Conservation (phyloP, 257 asterid genomes). For the Scutellaria barbata region DNA sequence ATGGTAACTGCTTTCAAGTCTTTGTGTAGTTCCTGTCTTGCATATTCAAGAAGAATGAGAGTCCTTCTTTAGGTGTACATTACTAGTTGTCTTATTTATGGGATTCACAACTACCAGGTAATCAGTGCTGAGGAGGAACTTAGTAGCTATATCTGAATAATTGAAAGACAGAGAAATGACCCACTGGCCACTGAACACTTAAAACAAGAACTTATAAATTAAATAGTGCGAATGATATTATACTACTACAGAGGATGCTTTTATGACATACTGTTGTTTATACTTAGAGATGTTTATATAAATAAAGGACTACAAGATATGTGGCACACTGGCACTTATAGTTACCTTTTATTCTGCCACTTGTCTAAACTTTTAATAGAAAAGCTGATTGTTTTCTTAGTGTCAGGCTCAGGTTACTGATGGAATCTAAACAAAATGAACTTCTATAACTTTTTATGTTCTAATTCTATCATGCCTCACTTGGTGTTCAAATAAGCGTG, state of each 20-base stretch:
- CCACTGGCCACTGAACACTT: too few relatives aligned
- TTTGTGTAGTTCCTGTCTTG: neutral
- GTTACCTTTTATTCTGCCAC: neutral
- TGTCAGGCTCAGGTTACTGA: conserved; percentile 15
- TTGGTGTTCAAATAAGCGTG: neutral
- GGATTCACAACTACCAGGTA: conserved; percentile 1
- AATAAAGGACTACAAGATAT: conserved; percentile 10
- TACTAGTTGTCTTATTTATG: conserved; percentile 7
- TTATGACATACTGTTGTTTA: neutral
- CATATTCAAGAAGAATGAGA: neutral
- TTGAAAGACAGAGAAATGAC: too few relatives aligned
- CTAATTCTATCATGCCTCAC: neutral
- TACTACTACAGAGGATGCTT: too few relatives aligned
- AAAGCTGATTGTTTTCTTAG: neutral
- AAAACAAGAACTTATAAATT: too few relatives aligned
- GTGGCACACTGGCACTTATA: neutral
- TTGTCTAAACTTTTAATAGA: neutral
- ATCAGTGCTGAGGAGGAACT: conserved; percentile 18
- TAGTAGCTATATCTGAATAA: conserved; percentile 4
- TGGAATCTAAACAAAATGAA: conserved; percentile 8
- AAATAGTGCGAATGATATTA: too few relatives aligned
- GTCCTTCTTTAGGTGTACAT: neutral
- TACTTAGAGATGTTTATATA: neutral
- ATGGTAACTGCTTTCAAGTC: neutral
- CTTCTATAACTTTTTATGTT: conserved; percentile 8